phyloP scores from a whole-genome alignment of 495 filamentous ascomycete genomes.

The Usnea hakonensis region DNA sequence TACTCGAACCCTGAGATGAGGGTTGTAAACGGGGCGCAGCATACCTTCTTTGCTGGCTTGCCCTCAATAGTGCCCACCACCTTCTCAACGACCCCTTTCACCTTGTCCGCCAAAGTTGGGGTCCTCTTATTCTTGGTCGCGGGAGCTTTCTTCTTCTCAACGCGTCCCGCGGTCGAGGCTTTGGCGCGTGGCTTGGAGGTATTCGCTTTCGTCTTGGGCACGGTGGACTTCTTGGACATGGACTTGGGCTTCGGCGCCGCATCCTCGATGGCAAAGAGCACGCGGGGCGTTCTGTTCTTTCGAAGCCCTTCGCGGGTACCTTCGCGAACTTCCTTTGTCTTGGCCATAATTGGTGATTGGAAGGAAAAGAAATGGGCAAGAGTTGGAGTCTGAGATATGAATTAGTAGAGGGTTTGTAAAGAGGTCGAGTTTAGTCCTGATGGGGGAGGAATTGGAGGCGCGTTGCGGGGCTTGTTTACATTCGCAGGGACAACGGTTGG shows the following conservation, averaged over 20 bases:
- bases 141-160: constrained; percentile 16
- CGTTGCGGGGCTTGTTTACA: constrained; percentile 17
- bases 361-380: neutral
- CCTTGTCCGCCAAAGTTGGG: constrained; percentile 21
- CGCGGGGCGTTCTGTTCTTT: constrained; percentile 14
- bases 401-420: neutral
- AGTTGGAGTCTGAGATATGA: constrained; percentile 1
- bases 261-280: constrained; percentile 17
- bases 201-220: constrained; percentile 21
- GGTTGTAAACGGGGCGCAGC: neutral
- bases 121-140: constrained; percentile 18
- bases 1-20: neutral
- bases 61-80: constrained; percentile 18
- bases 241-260: constrained; percentile 17
- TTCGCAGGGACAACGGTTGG: neutral
- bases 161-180: constrained; percentile 15
- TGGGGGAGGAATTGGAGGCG: neutral
- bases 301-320: neutral
- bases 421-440: neutral
- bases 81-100: constrained; percentile 22
- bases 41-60: constrained; percentile 27
- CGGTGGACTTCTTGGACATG: constrained; percentile 14
- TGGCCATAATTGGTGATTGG: neutral
- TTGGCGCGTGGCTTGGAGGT: constrained; percentile 24
- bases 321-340: constrained; percentile 7